Percentiles rank a stretch among this genome's conserved stretches.
Conservation (phyloP, 352 stramenopile genomes). For the Phytophthora boehmeriae region DNA sequence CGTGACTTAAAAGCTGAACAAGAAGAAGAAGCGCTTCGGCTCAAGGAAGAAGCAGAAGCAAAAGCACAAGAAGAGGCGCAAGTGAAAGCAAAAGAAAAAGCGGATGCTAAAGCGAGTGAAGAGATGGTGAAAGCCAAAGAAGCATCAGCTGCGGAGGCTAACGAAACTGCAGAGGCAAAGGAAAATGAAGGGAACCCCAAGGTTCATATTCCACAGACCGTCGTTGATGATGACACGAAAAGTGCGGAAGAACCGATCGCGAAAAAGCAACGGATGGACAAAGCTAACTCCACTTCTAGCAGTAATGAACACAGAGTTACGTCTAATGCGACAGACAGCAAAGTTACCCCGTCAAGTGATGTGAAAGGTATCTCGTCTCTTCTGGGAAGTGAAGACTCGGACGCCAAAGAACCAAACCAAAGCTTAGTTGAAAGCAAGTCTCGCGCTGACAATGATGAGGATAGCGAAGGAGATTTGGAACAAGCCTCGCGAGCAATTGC, state of each 20-base stretch:
- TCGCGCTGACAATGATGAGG: constrained; percentile 27
- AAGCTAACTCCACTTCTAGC: constrained; percentile 5
- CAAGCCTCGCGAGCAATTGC: constrained; percentile 42
- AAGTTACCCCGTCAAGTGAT: constrained; percentile 21
- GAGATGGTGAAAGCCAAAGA: constrained; percentile 13
- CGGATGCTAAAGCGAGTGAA: constrained; percentile 10
- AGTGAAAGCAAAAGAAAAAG: constrained; percentile 22
- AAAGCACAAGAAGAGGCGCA: constrained; percentile 10
- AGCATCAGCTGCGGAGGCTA: constrained; percentile 19
- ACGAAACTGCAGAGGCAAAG: constrained; percentile 24
- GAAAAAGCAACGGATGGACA: constrained; percentile 44
- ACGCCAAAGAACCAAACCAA: constrained; percentile 28
- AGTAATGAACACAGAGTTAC: constrained; percentile 2
- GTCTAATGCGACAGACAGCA: constrained; percentile 3
- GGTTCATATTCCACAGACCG: constrained; percentile 9
- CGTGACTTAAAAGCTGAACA: constrained; percentile 52
- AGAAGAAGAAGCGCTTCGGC: constrained; percentile 43
- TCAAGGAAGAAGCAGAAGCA: constrained; percentile 34
- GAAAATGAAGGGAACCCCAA: constrained; percentile 21
- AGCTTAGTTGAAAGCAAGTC: constrained; percentile 30
- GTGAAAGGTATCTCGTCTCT: constrained; percentile 43
- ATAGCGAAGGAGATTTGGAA: constrained; percentile 41
- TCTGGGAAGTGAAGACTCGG: constrained; percentile 37
- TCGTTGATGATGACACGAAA: constrained; percentile 9
- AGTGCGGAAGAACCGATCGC: constrained; percentile 35